Conservation (phyloP, 805 yeast species). For the Cyberlindnera xylosilytica region DNA sequence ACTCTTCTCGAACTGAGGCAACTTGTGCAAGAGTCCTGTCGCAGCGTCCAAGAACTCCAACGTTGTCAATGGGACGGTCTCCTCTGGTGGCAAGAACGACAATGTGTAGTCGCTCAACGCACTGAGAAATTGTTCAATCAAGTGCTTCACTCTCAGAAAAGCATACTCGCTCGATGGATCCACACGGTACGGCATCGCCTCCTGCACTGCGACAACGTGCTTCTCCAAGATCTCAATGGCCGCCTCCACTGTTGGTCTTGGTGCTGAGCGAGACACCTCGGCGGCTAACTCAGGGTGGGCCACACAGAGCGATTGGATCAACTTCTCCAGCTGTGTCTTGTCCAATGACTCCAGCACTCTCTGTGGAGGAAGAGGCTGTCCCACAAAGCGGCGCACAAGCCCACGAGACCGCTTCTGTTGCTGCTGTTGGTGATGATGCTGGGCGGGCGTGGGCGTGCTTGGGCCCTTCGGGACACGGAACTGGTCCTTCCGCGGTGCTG, state of each 20-base stretch:
- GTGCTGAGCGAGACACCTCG: slow-evolving; percentile 49
- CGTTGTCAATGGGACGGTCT: slow-evolving; percentile 46
- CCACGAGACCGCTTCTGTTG: slow-evolving; percentile 4
- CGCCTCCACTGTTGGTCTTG: slow-evolving; percentile 52
- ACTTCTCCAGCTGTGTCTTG: slow-evolving; percentile 46
- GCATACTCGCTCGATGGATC: slow-evolving; percentile 73
- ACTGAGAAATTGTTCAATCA: slow-evolving; percentile 63
- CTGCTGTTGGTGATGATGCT: neutral
- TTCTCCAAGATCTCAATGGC: slow-evolving; percentile 47
- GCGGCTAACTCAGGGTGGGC: slow-evolving; percentile 59
- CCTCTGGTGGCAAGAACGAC: slow-evolving; percentile 70
- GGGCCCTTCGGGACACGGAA: slow-evolving; percentile 4
- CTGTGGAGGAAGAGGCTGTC: slow-evolving; percentile 58
- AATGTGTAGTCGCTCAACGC: slow-evolving; percentile 73
- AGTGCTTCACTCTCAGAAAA: slow-evolving; percentile 66
- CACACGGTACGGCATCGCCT: slow-evolving; percentile 70
- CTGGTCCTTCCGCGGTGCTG: neutral
- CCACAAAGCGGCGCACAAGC: slow-evolving; percentile 32
- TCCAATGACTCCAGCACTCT: slow-evolving; percentile 70
- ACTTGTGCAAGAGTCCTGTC: slow-evolving; percentile 52
- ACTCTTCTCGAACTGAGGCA: slow-evolving; percentile 61
- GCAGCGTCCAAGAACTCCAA: slow-evolving; percentile 62
- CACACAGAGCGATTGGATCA: slow-evolving; percentile 51
- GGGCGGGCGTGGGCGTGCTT: neutral
- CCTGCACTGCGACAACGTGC: slow-evolving; percentile 38